phyloP scores from a whole-genome alignment of 2,329 filamentous ascomycete genomes.

The Curvularia lunata region DNA sequence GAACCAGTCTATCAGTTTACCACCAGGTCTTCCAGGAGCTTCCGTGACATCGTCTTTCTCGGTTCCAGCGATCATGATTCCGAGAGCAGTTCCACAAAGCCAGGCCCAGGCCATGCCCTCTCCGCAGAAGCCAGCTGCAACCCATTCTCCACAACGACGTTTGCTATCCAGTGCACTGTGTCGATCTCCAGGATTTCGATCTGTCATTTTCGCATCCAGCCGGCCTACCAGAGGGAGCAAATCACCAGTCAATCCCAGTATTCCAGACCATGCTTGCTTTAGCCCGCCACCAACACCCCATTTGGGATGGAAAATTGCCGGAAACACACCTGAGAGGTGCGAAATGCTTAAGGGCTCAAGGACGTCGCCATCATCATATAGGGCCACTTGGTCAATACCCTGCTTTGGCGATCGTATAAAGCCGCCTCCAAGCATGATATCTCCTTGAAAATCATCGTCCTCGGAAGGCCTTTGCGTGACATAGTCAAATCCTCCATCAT shows the following conservation, averaged over 20 bases:
- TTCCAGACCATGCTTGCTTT: slow-evolving; percentile 58
- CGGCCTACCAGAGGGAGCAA: slow-evolving; percentile 58
- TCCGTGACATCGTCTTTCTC: slow-evolving; percentile 9
- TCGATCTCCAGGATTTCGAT: not conserved
- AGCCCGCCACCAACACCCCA: slow-evolving; percentile 29
- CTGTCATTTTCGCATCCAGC: slow-evolving; percentile 44
- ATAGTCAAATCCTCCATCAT: slow-evolving; percentile 12
- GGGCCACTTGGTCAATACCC: slow-evolving; percentile 18
- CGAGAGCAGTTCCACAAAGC: slow-evolving; percentile 23
- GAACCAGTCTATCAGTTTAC: slow-evolving; percentile 11
- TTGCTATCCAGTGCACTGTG: slow-evolving; percentile 12
- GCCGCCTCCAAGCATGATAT: slow-evolving; percentile 21
- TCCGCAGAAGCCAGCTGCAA: slow-evolving; percentile 23
- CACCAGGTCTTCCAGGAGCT: slow-evolving; percentile 8
- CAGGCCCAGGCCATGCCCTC: slow-evolving; percentile 28
- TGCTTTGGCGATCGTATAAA: slow-evolving; percentile 24
- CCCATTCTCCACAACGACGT: slow-evolving; percentile 44
- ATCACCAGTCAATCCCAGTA: slow-evolving; percentile 58
- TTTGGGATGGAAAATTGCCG: slow-evolving; percentile 16
- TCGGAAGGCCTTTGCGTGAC: slow-evolving; percentile 14
- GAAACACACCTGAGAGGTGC: slow-evolving; percentile 19
- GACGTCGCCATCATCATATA: slow-evolving; percentile 16
- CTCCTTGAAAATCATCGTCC: slow-evolving; percentile 9
- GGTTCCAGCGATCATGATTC: slow-evolving; percentile 23
- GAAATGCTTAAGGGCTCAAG: slow-evolving; percentile 14